These are phyloP conservation scores for Trichoderma polysporum DNA, from an alignment of 2,329 filamentous ascomycete genomes.

Conservation along the genomic window DNA sequence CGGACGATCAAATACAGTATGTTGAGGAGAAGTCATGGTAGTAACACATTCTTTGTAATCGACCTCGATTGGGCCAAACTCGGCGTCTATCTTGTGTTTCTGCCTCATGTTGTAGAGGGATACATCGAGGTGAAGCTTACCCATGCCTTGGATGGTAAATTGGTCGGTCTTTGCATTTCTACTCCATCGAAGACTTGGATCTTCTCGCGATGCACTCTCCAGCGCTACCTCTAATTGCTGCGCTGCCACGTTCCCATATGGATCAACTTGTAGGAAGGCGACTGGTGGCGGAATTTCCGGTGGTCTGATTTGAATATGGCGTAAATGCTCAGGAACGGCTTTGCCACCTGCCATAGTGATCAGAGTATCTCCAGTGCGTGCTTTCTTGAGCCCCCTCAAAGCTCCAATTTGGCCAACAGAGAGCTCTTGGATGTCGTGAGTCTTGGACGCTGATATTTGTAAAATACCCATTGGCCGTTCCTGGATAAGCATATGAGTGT, in stretches of 20 bases:
- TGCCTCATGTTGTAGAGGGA: slow-evolving; percentile 83
- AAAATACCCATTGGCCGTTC: slow-evolving; percentile 80
- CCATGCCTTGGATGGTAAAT: slow-evolving; percentile 93
- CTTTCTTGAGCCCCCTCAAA: slow-evolving; percentile 82
- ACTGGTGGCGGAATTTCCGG: slow-evolving; percentile 90
- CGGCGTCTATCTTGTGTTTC: slow-evolving; percentile 81
- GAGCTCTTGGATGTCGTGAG: slow-evolving; percentile 79
- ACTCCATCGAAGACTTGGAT: slow-evolving; percentile 84
- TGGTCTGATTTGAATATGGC: slow-evolving; percentile 77
- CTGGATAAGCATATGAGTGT: slow-evolving; percentile 76
- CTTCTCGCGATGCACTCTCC: slow-evolving; percentile 78
- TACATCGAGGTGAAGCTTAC: slow-evolving; percentile 91
- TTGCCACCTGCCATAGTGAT: slow-evolving; percentile 66
- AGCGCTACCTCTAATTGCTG: slow-evolving; percentile 77
- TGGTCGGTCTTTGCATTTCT: slow-evolving; percentile 88
- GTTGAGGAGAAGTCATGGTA: slow-evolving; percentile 54
- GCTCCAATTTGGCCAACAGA: slow-evolving; percentile 90
- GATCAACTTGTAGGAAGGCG: slow-evolving; percentile 93
- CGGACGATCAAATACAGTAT: slow-evolving; percentile 70
- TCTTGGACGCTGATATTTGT: slow-evolving; percentile 86
- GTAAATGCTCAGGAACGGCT: slow-evolving; percentile 66
- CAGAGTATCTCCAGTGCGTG: slow-evolving; percentile 91
- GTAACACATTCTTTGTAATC: slow-evolving; percentile 86
- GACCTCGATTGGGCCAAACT: slow-evolving; percentile 90
- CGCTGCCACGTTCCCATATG: slow-evolving; percentile 71